Evolutionary conservation across 768 basidiomycete genomes (phyloP), one percentile per base, ranked within the genome.

Genomic region (Artomyces pyxidatus): DNA sequence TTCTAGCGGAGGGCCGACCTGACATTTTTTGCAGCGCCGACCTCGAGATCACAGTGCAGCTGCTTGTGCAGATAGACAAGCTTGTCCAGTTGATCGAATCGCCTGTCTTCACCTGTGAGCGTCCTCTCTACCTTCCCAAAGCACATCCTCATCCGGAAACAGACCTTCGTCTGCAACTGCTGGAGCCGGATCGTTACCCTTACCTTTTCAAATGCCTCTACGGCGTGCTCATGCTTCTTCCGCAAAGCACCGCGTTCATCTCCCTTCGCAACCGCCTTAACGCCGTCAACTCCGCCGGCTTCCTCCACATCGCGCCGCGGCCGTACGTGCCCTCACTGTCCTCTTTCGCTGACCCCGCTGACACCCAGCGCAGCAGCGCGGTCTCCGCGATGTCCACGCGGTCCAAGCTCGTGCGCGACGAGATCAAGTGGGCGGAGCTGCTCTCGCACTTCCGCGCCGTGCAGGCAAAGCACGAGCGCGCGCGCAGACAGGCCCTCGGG

Each of bases 151-250:
- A 42, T n/a, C 9, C 32, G 40, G 47, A 27, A 42, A 25, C 6
- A 90, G 87, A 87, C 65, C 72, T 87, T 11, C 90, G 96, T 12
- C 71, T 99, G 2, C 96, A 99, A 66, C 78, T 99, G 4, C 76
- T 99, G 30, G 96, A 99, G 60, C 96, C 96, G 6, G 96, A 99
- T 53, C 81, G 84, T 81, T 85, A 97, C 62, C 95, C 95, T 0
- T 88, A 90, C 68, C 74, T 99, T 23, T 95, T 93, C 78, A 99
- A 99, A 62, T 97, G 94, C 60, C 74, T 99, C 3, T 99, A 99
- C 62, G 96, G 96, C 2, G 72, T 99, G 7, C 72, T 99, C 51
- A 99, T 99, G 96, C 72, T 98, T 47, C 70, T 99, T 8, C 96
- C 96, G 1, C 96, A 99, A 70, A 96, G 93, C 61, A 86, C 87